phyloP scores from a whole-genome alignment of 1,284 basidiomycete genomes.

The Schizophyllum amplum region DNA sequence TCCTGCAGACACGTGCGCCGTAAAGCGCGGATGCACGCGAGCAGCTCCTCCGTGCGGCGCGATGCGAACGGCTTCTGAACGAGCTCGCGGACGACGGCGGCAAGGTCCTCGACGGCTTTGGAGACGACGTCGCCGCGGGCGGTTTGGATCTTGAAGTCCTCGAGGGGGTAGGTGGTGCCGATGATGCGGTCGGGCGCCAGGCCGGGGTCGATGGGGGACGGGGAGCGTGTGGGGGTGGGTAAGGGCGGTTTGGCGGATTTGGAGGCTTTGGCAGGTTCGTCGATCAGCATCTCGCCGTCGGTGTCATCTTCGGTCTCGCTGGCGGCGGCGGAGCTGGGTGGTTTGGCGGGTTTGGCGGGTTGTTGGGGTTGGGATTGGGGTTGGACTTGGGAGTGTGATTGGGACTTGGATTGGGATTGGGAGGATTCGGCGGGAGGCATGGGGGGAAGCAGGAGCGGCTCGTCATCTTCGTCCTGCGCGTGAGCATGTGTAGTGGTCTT shows the following conservation, averaged over 20 bases:
- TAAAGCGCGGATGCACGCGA: conserved; percentile 65
- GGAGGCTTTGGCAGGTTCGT: conserved; percentile 31
- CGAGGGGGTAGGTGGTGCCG: conserved; percentile 63
- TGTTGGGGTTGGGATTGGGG: too few species aligned
- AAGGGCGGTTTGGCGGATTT: conserved; percentile 16
- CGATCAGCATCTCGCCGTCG: conserved; percentile 51
- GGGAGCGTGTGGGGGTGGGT: conserved; percentile 14
- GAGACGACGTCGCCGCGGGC: conserved; percentile 68
- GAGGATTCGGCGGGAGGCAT: neutral
- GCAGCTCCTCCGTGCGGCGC: conserved; percentile 56
- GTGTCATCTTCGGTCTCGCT: conserved; percentile 45
- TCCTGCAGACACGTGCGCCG: conserved; percentile 63
- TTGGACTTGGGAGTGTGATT: too few species aligned
- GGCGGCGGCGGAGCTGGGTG: conserved; percentile 30
- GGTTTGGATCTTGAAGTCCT: conserved; percentile 68
- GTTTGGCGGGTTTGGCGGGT: conserved; percentile 5
- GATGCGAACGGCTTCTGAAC: conserved; percentile 59
- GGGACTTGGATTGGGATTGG: neutral
- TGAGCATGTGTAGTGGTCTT: conserved; percentile 48
- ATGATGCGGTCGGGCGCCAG: conserved; percentile 60
- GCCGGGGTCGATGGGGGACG: conserved; percentile 22
- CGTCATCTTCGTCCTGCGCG: conserved; percentile 8
- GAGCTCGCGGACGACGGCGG: conserved; percentile 62
- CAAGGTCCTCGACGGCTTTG: conserved; percentile 78
- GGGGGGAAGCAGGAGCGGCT: conserved; percentile 3